Conservation (phyloP, 2,329 filamentous ascomycete species). For the Ophiostoma tasmaniense region DNA sequence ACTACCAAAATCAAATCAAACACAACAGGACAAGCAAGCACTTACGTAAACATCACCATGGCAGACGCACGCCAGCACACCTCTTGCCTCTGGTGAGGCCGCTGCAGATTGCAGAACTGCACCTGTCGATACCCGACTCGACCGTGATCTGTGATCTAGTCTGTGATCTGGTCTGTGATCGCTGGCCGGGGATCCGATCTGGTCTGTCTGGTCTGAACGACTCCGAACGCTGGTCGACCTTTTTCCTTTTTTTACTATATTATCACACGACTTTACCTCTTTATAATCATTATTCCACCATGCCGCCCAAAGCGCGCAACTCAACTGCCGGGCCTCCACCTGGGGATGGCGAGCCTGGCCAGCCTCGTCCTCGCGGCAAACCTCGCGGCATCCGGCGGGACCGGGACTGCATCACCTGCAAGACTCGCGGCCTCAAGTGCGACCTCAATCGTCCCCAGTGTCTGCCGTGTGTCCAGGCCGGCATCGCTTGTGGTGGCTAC, state of each 20-base stretch:
- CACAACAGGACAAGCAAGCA: neutral
- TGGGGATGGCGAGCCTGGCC: neutral
- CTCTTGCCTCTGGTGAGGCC: neutral
- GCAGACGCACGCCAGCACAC: neutral
- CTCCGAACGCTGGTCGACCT: neutral
- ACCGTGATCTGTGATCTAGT: neutral
- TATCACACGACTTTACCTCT: neutral
- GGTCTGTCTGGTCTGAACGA: neutral
- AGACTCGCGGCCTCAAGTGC: constrained; percentile 19
- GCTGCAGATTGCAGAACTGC: neutral
- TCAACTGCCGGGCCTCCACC: neutral
- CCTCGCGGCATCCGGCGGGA: constrained; percentile 20
- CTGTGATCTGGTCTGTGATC: neutral
- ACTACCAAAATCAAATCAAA: neutral
- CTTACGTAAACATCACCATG: neutral
- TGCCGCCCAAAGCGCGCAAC: constrained; percentile 4
- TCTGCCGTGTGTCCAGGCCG: constrained; percentile 23
- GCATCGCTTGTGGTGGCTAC: constrained; percentile 27
- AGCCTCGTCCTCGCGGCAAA: constrained; percentile 15
- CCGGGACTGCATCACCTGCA: constrained; percentile 21
- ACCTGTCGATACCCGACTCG: neutral
- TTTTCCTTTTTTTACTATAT: neutral
- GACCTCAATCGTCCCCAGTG: constrained; percentile 22
- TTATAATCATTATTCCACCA: constrained; percentile 11
- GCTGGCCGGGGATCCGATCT: neutral